Evolutionary conservation across 1,284 basidiomycete species (phyloP), one percentile per base, ranked within the genome.

Genomic region (Cryptococcus wingfieldii): DNA sequence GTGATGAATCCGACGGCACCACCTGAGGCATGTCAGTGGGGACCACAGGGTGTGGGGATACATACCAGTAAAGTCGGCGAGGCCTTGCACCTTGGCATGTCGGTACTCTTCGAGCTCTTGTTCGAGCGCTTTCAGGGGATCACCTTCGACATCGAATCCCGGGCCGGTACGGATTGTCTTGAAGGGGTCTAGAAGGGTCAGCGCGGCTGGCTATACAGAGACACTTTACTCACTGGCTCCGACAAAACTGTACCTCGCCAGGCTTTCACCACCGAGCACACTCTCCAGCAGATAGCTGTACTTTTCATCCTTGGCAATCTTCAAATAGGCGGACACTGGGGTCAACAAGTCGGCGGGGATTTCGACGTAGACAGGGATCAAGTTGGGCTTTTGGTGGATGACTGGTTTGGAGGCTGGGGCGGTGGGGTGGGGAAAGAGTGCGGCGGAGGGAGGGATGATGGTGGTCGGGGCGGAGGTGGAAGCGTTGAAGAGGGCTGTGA

Each of bases 1-100:
- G 90, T 85, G 64, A 98, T 91, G 78, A 97, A 98, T 45, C 96
- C 96, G 68, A 98, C 91, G 0, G 95, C 95, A 51, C 96, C 96
- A 80, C 80, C 81, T 28, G n/a, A n/a, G n/a, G n/a, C n/a, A n/a
- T n/a, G n/a, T n/a, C n/a, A n/a, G n/a, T n/a, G n/a, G n/a, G n/a
- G n/a, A n/a, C n/a, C n/a, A n/a, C n/a, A n/a, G n/a, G n/a, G n/a
- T n/a, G n/a, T n/a, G n/a, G n/a, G n/a, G n/a, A n/a, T n/a, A n/a
- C n/a, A n/a, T n/a, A n/a, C n/a, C n/a, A n/a, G 95, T 97, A 74
- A 98, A 98, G 0, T 93, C 95, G 0, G 89, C 87, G 42, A 97
- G 82, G 74, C 93, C 89, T 6, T 91, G 91, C 14, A 97, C 84
- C 72, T 88, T 87, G 72, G 96, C 84, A 73, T 96, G 98, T 74